phyloP scores from a whole-genome alignment of 73 alveolate species.

The Symbiodinium natans region DNA sequence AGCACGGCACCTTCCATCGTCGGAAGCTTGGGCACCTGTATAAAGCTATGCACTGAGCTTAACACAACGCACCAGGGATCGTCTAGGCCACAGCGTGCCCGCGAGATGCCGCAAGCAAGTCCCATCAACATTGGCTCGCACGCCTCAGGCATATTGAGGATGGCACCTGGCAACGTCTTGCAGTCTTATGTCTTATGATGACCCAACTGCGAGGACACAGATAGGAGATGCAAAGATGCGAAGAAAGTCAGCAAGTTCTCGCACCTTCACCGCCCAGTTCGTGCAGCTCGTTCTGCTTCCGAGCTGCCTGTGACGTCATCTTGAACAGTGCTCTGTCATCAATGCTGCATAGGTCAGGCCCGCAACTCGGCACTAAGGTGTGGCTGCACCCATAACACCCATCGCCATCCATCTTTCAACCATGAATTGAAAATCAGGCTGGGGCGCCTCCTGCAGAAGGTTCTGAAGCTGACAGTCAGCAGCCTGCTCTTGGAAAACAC shows the following conservation, averaged over 20 bases:
- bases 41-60: too few relatives aligned
- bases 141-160: slow-evolving; percentile 7
- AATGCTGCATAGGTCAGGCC: not conserved
- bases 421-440: not conserved
- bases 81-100: too few relatives aligned
- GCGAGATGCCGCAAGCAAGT: too few relatives aligned
- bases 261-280: slow-evolving; percentile 12
- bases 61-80: too few relatives aligned
- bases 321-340: not conserved
- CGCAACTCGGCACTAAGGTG: too few relatives aligned
- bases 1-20: not conserved
- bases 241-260: not conserved
- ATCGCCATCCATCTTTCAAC: not conserved
- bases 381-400: not conserved
- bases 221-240: too few relatives aligned
- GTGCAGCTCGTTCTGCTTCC: not conserved
- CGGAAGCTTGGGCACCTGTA: slow-evolving; percentile 2
- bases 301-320: not conserved
- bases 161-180: not conserved
- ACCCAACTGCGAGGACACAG: too few relatives aligned
- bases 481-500: slow-evolving; percentile 27
- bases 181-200: too few relatives aligned
- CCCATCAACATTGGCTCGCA: not conserved
- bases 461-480: slow-evolving; percentile 41
- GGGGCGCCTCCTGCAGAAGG: slow-evolving; percentile 37